phyloP scores from a whole-genome alignment of 2,329 filamentous ascomycete species.

The Incumbomyces delicatus region DNA sequence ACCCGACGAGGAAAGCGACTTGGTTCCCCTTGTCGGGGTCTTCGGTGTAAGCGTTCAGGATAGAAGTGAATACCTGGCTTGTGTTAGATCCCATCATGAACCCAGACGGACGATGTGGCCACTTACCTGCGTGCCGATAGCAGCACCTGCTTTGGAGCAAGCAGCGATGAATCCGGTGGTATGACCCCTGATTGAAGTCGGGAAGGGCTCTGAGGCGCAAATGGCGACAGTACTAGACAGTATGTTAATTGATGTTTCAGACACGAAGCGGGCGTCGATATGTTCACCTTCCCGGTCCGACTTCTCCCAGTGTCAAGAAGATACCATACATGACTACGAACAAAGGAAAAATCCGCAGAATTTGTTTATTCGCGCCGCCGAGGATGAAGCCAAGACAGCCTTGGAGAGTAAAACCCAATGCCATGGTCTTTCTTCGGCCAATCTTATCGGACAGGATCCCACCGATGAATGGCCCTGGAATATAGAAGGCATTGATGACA shows the following conservation, averaged over 20 bases:
- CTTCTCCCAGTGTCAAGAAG: conserved; percentile 40
- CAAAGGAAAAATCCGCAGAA: conserved; percentile 40
- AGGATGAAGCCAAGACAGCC: conserved; percentile 42
- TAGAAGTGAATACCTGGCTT: conserved; percentile 35
- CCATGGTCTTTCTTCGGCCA: conserved; percentile 42
- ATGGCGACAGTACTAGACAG: conserved; percentile 22
- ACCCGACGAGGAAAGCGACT: conserved; percentile 42
- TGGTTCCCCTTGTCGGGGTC: conserved; percentile 38
- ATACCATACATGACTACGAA: conserved; percentile 45
- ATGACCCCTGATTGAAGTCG: conserved; percentile 41
- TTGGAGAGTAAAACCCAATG: conserved; percentile 39
- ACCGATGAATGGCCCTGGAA: conserved; percentile 40
- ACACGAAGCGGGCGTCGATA: too few species aligned
- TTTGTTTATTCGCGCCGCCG: conserved; percentile 36
- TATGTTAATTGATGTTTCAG: too few species aligned
- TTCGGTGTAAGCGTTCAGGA: conserved; percentile 34
- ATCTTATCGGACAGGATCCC: conserved; percentile 42
- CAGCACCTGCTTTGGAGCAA: conserved; percentile 41
- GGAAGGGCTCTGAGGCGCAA: conserved; percentile 39
- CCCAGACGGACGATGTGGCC: too few species aligned
- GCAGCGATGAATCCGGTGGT: conserved; percentile 41
- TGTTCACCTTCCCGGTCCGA: conserved; percentile 38
- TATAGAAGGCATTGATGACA: conserved; percentile 43
- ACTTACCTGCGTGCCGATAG: conserved; percentile 39
- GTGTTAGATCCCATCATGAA: too few species aligned